phyloP scores from a whole-genome alignment of 495 filamentous ascomycete species.

The Penicillium pulvis region DNA sequence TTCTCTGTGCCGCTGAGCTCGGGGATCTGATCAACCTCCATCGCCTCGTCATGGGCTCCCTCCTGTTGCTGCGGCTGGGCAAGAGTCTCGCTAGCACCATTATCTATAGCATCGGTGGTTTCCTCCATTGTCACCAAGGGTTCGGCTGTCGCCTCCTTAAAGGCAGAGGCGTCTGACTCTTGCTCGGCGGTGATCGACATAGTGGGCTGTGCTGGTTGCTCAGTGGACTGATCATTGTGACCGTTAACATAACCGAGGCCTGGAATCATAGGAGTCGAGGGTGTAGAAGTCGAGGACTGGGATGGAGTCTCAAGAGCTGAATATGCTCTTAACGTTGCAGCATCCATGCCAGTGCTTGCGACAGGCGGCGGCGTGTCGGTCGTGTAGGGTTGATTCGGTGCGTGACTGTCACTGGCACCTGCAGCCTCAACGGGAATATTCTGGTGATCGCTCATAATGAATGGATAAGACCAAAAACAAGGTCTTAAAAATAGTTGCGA shows the following conservation, averaged over 20 bases:
- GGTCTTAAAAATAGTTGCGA: conserved; percentile 6
- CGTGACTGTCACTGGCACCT: conserved; percentile 23
- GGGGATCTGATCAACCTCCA: conserved; percentile 37
- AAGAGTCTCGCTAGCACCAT: neutral
- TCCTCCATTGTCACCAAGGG: conserved; percentile 5
- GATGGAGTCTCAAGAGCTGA: conserved; percentile 5
- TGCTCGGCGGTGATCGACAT: neutral
- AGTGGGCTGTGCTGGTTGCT: conserved; percentile 18
- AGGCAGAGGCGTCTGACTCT: conserved; percentile 7
- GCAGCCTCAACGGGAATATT: conserved; percentile 12
- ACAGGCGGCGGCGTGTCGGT: conserved; percentile 42
- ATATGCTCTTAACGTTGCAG: conserved; percentile 28
- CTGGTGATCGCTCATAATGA: conserved; percentile 49
- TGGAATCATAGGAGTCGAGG: conserved; percentile 35
- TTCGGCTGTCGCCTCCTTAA: neutral
- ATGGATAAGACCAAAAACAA: conserved; percentile 5
- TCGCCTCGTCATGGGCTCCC: conserved; percentile 24
- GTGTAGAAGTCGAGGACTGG: conserved; percentile 13
- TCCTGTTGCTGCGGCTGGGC: conserved; percentile 14
- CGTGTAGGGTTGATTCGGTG: conserved; percentile 26
- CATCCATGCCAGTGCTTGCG: conserved; percentile 33
- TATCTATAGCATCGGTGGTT: neutral
- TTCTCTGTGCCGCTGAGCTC: conserved; percentile 16
- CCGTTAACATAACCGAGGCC: conserved; percentile 43
- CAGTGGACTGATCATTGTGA: conserved; percentile 19